Percentiles rank a stretch among this genome's conserved stretches.
phyloP scores from a whole-genome alignment of 345 rosid species.

The Schrenkiella parvula region DNA sequence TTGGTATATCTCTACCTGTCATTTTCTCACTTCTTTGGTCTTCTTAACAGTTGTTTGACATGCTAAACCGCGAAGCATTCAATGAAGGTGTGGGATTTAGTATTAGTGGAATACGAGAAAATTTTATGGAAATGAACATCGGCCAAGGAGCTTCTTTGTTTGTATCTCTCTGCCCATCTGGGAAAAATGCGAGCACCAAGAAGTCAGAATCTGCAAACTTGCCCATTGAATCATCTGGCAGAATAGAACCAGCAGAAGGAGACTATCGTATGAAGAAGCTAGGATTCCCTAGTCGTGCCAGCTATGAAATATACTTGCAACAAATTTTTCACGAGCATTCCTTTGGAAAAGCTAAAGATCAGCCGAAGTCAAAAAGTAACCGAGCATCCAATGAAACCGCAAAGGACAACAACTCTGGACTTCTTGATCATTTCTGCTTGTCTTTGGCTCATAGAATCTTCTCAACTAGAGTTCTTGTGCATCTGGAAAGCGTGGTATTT shows the following conservation, averaged over 20 bases:
- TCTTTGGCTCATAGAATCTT: slow-evolving; percentile 87
- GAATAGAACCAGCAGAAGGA: slow-evolving; percentile 36
- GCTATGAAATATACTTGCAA: slow-evolving; percentile 80
- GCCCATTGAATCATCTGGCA: slow-evolving; percentile 47
- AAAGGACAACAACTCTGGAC: slow-evolving; percentile 53
- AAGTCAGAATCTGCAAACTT: slow-evolving; percentile 37
- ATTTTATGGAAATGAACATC: slow-evolving; percentile 65
- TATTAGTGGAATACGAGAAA: slow-evolving; percentile 81
- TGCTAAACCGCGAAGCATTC: slow-evolving; percentile 74
- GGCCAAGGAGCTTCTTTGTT: slow-evolving; percentile 70
- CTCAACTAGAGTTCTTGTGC: slow-evolving; percentile 61
- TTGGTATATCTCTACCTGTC: background rate
- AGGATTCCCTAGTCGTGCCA: slow-evolving; percentile 47
- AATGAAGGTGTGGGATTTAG: slow-evolving; percentile 67
- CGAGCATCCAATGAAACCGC: slow-evolving; percentile 44
- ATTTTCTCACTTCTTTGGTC: slow-evolving; percentile 22
- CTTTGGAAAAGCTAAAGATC: slow-evolving; percentile 50
- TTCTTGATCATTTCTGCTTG: slow-evolving; percentile 83
- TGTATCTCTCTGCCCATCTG: slow-evolving; percentile 61
- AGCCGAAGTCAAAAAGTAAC: slow-evolving; percentile 36
- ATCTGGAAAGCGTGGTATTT: slow-evolving; percentile 78
- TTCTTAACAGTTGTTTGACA: slow-evolving; percentile 70
- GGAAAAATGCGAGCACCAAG: slow-evolving; percentile 32
- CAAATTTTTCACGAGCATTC: slow-evolving; percentile 72
- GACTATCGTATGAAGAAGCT: slow-evolving; percentile 36